Base-by-base conservation (phyloP, 2,329 filamentous ascomycete genomes). In the Microdochium nivale region DNA sequence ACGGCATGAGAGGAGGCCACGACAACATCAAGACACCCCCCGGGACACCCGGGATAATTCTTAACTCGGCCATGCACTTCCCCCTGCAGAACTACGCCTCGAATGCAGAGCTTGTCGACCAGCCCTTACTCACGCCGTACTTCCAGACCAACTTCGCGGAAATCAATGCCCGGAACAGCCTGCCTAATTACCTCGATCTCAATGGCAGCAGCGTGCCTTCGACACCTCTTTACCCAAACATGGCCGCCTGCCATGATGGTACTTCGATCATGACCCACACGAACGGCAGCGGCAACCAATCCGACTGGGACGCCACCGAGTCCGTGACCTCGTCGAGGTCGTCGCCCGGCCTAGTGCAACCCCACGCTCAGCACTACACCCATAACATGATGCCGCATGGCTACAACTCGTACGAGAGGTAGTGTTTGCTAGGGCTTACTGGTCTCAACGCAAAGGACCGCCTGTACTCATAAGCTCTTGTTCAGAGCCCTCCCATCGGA, bases 21-120 rank as follows among this genome's bases (percentile, higher is more conserved):
- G 65, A 70, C 21, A 73, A 72, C 19, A 64, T 79, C 48, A 75
- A 76, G 58, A 80, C 78, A 5, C 78, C 78, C 14, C 78, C 78
- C 2, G 73, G 70, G 3, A 80, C 78, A 1, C 78, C 78, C 0
- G 76, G 75, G 16, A 59, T 78, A 33, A 62, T 75, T 54, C 64
- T 70, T 27, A 67, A 67, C 50, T 65, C 73, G 44, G 69, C 70
- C 49, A 65, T 66, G 49, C 59, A 69, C n/a, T 65, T 74, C 47
- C 68, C 70, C 49, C 65, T 66, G 49, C 59, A 68, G 16, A 69
- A 72, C 52, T 70, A 70, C 10, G 59, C 66, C 11, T 69, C 66
- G 49, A 67, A 59, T 30, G 35, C 58, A 59, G 48, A 50, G 51
- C 16, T 46, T 56, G 27, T 60, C 68, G 78, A 81, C 40, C 77